Evolutionary conservation across 306 rosid genomes (phyloP), one percentile per base, ranked within the genome.

Genomic region (Ceratonia siliqua): DNA sequence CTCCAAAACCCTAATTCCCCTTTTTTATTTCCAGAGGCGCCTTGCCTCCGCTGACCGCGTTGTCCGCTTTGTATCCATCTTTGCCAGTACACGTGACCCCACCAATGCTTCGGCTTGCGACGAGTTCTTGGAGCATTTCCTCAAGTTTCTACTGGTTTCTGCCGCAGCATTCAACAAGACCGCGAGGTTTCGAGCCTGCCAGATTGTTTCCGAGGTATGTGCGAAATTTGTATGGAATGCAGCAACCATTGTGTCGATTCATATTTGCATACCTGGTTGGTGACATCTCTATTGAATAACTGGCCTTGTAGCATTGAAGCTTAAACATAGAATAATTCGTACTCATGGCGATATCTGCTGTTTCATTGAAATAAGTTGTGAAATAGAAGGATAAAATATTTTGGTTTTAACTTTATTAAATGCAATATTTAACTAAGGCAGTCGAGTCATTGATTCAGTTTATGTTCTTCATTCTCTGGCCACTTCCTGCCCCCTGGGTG

Each of bases 171-270:
- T 88, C 25, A 86, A 85, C 39, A 89, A 79, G 83, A 81, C 91
- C 0, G 79, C 83, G 6, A 90, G 98, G 84, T 87, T 82, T 55
- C 90, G 95, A 2, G 91, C 96, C 7, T 93, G 95, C 81, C 98
- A 93, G 88, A 82, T 90, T 28, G 77, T 90, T 52, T 93, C 98
- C 13, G 97, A 89, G 96, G 96, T 93, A 27, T 56, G 52, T 56
- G 35, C 41, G 25, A 63, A 42, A 36, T 17, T 4, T 63, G 43
- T 6, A 5, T 14, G 49, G 22, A 5, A 38, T 21, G 2, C 32
- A 62, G 32, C 32, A 28, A 28, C 2, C 32, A 28, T 28, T 2
- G 4, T 28, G 32, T 4, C 4, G 32, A 28, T 28, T 28, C 32
- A 28, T 28, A 28, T 28, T 28, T 2, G 32, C 2, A 28, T 28